phyloP scores from a whole-genome alignment of 202 grass and related monocot species.

The Schoenoplectus triqueter region DNA sequence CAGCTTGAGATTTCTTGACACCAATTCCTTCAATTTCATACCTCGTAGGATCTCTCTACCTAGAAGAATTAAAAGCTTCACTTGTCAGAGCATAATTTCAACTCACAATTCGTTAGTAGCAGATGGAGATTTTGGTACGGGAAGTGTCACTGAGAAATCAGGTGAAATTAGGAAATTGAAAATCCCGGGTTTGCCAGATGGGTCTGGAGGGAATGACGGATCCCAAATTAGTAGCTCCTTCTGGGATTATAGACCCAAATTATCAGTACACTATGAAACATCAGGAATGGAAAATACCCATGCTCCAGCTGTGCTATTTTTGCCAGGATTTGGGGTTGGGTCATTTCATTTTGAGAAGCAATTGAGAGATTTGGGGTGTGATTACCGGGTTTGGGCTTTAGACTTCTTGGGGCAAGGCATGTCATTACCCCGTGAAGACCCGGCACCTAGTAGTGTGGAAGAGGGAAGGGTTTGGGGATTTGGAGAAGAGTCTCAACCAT shows the following conservation, averaged over 20 bases:
- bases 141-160: slow-evolving; percentile 45
- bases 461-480: slow-evolving; percentile 65
- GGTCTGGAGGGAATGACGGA: slow-evolving; percentile 43
- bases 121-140: slow-evolving; percentile 49
- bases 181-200: slow-evolving; percentile 65
- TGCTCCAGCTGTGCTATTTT: slow-evolving; percentile 83
- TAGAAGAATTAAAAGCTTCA: too few species aligned
- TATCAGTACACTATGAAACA: slow-evolving; percentile 85
- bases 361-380: slow-evolving; percentile 72
- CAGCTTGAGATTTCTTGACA: too few species aligned
- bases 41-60: too few species aligned
- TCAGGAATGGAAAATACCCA: slow-evolving; percentile 66
- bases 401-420: slow-evolving; percentile 94
- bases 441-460: slow-evolving; percentile 51
- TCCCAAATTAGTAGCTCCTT: slow-evolving; percentile 73
- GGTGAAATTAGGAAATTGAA: slow-evolving; percentile 41
- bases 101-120: slow-evolving; percentile 46
- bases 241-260: slow-evolving; percentile 92
- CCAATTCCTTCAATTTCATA: too few species aligned
- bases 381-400: slow-evolving; percentile 95
- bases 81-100: too few species aligned
- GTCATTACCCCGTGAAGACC: slow-evolving; percentile 81
- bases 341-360: slow-evolving; percentile 96
- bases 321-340: slow-evolving; percentile 88
- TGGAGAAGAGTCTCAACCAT: slow-evolving; percentile 79